Conservation (phyloP, 495 filamentous ascomycete species). For the Peziza echinospora region DNA sequence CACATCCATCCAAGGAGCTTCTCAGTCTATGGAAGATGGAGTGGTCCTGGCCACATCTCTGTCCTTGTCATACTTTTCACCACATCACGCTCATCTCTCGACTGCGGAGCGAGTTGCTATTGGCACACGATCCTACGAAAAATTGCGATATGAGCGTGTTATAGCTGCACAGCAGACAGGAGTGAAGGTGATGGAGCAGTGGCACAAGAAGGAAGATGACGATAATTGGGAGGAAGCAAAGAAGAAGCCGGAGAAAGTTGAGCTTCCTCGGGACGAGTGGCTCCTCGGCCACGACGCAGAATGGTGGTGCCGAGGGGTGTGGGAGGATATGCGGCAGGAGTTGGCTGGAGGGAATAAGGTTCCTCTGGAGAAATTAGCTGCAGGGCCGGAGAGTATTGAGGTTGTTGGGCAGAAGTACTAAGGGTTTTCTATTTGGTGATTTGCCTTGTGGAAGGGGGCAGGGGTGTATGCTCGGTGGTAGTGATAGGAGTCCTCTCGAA, state of each 20-base stretch:
- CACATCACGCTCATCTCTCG: background rate
- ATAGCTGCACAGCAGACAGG: constrained; percentile 36
- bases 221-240: constrained; percentile 30
- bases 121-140: constrained; percentile 27
- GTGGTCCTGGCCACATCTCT: constrained; percentile 43
- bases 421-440: no score
- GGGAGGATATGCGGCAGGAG: constrained; percentile 9
- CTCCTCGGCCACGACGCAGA: constrained; percentile 40
- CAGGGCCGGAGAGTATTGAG: constrained; percentile 16
- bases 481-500: no score
- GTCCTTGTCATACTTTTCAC: constrained; percentile 20
- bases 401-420: no score
- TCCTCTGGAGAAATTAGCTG: constrained; percentile 10
- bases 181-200: constrained; percentile 34
- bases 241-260: constrained; percentile 36
- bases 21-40: constrained; percentile 53
- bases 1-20: constrained; percentile 48
- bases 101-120: constrained; percentile 22
- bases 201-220: constrained; percentile 33
- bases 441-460: no score
- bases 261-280: constrained; percentile 36
- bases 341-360: constrained; percentile 10
- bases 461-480: no score
- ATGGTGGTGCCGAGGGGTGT: constrained; percentile 19
- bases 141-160: constrained; percentile 32